Base-by-base conservation (phyloP, 495 filamentous ascomycete species). In the Pyronema domesticum region DNA sequence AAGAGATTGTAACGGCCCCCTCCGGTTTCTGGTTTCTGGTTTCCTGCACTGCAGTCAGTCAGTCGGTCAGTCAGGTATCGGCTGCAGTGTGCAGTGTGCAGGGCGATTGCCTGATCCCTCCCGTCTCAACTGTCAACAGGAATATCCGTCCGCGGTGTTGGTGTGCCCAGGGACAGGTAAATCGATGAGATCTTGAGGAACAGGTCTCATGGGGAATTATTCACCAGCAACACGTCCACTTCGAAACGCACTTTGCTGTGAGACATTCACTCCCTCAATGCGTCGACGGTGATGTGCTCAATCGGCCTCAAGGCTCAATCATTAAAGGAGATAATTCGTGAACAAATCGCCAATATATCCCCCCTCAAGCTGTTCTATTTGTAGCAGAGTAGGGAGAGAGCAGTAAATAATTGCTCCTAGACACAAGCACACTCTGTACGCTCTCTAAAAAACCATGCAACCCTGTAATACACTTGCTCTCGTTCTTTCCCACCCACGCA, bases 1-100 rank as follows among this genome's bases (percentile, higher is more conserved):
- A 34, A 51, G 6, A 52, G 46, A 47, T 53, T 57, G 59, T 61
- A 58, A 58, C 53, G 46, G 60, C 18, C 36, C 59, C 55, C 45
- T 30, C 45, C 45, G 45, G 45, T 1, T 47, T 47, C 3, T 47
- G n/a, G 13, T 3, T 23, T 14, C 45, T 47, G n/a, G 45, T 14
- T 47, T 23, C 23, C n/a, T 23, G 13, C 45, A 19, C 3, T 47
- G 23, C 45, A 19, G 13, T 47, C 45, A 19, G 45, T 47, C 45
- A 19, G 45, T 47, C 45, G 10, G 13, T 19, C 45, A 10, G 45
- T 47, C 15, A 42, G 39, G 1, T 42, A 17, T 42, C 39, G 59
- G 54, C 59, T 57, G 56, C 37, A 57, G 11, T 51, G n/a, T 51
- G n/a, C 17, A 49, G 8, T n/a, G 35, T 51, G 40, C 44, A 49